phyloP scores from a whole-genome alignment of 768 basidiomycete genomes.

The Tulasnella sp. region DNA sequence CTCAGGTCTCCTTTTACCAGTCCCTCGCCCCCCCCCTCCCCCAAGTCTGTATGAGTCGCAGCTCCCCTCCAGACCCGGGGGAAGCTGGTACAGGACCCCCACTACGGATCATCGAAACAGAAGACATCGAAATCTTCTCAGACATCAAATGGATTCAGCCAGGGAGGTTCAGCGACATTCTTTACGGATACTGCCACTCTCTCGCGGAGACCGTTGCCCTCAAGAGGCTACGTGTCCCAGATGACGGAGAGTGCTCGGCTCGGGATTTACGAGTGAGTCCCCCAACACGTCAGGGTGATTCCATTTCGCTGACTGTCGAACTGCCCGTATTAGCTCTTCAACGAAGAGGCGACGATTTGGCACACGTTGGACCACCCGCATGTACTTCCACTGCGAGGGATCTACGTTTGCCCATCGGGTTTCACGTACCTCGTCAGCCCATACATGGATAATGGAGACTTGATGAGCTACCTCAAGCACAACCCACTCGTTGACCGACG shows the following conservation, averaged over 20 bases:
- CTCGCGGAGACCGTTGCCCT: background rate
- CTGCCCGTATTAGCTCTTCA: background rate
- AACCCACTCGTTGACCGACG: background rate
- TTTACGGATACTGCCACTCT: conserved; percentile 7
- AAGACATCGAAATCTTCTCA: conserved; percentile 1
- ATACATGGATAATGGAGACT: background rate
- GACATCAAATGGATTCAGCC: background rate
- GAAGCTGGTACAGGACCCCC: background rate
- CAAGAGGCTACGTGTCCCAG: background rate
- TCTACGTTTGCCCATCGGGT: background rate
- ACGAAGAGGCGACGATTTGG: background rate
- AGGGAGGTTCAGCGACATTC: conserved; percentile 1
- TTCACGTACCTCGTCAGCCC: background rate
- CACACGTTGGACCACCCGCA: background rate
- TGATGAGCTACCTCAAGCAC: conserved; percentile 9
- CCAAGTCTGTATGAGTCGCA: background rate
- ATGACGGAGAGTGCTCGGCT: background rate
- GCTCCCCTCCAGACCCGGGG: background rate
- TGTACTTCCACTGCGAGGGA: background rate
- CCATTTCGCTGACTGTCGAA: background rate
- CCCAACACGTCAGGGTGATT: background rate
- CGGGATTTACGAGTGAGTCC: background rate
- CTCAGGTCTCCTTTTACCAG: background rate
- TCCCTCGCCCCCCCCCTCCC: background rate
- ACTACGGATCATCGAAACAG: background rate